Base-by-base conservation (phyloP, 805 yeast genomes). In the Lipomyces sp. region DNA sequence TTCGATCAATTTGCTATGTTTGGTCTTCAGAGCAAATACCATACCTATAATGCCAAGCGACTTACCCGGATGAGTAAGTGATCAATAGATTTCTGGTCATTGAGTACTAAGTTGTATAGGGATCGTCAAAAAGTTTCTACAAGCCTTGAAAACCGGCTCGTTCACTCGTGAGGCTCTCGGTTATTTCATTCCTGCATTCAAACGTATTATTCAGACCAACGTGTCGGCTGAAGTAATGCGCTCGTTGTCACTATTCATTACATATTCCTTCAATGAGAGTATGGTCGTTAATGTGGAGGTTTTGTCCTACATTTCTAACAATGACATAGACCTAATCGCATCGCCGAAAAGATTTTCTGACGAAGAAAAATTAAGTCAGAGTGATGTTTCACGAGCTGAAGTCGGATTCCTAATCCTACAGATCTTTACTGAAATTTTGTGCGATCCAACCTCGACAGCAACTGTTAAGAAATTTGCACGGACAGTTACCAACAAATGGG, bases 401-500 rank as follows among this genome's bases (percentile, higher is more conserved):
- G 51, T 69, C 35, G 78, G 59, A 74, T 80, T 53, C 51, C 53
- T 63, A 13, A 67, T 8, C 70, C 80, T 34, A 80, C 80, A 48
- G 77, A 80, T 7, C 58, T 84, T 6, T 75, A 69, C 79, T 67
- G 66, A 82, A 64, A 75, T 83, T 75, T 65, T 83, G 50, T 71
- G 82, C 67, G 85, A 83, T 50, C 73, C 83, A 34, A 75, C 75
- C 10, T 68, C 72, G 18, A 69, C 64, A 50, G 64, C 64, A 58
- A 64, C 77, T 75, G 56, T 77, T 79, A 75, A 84, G 76, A 74
- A 83, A 76, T 71, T 82, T 77, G 71, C 83, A 81, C 82, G 86
- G 57, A 80, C 88, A 0, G 80, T 90, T 1, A 84, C 90, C 0
- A 81, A 87, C 4, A 89, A 88, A 73, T 87, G 93, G 89, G 78